Conservation (phyloP, 176 grass and related monocot genomes). For the Olyra latifolia region DNA sequence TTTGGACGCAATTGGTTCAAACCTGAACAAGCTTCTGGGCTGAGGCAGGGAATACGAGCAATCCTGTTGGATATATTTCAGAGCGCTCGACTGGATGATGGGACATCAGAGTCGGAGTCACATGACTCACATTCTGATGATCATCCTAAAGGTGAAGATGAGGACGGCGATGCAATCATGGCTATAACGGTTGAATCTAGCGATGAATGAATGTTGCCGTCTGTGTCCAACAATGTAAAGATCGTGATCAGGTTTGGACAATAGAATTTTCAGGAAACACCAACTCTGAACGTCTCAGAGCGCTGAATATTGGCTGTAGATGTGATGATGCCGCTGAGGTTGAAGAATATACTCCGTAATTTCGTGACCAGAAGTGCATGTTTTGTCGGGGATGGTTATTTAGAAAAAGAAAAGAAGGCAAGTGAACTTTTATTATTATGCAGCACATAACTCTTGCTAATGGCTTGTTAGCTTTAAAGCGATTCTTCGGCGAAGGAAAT, state of each 20-base stretch:
- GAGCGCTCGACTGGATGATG: conserved; percentile 11
- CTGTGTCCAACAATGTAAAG: not conserved
- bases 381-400: not conserved
- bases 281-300: not conserved
- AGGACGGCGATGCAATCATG: not conserved
- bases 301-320: not conserved
- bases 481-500: not conserved
- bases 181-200: conserved; percentile 20
- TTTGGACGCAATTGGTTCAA: conserved; percentile 62
- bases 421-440: not conserved
- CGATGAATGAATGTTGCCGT: not conserved
- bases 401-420: not conserved
- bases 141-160: conserved; percentile 6
- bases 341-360: not conserved
- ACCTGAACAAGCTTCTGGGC: conserved; percentile 33
- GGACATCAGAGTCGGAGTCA: not conserved
- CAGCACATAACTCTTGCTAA: not conserved
- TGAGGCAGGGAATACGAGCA: conserved; percentile 30
- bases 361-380: not conserved
- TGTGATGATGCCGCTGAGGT: not conserved
- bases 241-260: not conserved
- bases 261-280: not conserved
- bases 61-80: conserved; percentile 44
- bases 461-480: not conserved
- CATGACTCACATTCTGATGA: not conserved